These are phyloP conservation scores for Trifolium fragiferum DNA, from an alignment of 306 rosid genomes.

Conservation along the genomic window DNA sequence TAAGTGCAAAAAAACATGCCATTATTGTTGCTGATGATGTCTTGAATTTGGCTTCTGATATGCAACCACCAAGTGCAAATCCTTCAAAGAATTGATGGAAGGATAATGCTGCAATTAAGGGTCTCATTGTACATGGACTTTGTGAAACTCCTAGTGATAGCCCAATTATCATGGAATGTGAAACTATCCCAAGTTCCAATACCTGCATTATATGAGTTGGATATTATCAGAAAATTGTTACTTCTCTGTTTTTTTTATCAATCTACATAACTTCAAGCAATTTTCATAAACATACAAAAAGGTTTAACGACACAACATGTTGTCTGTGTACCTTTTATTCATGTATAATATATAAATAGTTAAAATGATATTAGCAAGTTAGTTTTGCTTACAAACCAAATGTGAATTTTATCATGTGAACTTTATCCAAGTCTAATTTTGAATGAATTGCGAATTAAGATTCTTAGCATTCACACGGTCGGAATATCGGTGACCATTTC, in stretches of 20 bases:
- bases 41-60: slow-evolving; percentile 85
- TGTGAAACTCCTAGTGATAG: slow-evolving; percentile 89
- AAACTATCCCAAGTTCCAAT: slow-evolving; percentile 90
- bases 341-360: too few species aligned
- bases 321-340: too few species aligned
- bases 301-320: too few species aligned
- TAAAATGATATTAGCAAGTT: too few species aligned
- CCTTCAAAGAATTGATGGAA: slow-evolving; percentile 99
- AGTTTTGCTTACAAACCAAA: too few species aligned
- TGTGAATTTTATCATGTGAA: too few species aligned
- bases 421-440: too few species aligned
- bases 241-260: neutral
- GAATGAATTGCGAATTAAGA: too few species aligned
- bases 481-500: too few species aligned
- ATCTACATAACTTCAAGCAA: neutral
- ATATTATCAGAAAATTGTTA: neutral
- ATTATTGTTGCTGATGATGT: slow-evolving; percentile 61
- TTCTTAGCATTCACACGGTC: too few species aligned
- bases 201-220: slow-evolving; percentile 52
- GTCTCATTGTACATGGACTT: slow-evolving; percentile 87
- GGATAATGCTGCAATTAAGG: slow-evolving; percentile 79
- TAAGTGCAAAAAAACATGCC: slow-evolving; percentile 81
- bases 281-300: too few species aligned
- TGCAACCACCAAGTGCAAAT: slow-evolving; percentile 97
- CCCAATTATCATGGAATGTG: slow-evolving; percentile 94